Base-by-base conservation (phyloP, 805 yeast genomes). In the Starmera dryadoides region DNA sequence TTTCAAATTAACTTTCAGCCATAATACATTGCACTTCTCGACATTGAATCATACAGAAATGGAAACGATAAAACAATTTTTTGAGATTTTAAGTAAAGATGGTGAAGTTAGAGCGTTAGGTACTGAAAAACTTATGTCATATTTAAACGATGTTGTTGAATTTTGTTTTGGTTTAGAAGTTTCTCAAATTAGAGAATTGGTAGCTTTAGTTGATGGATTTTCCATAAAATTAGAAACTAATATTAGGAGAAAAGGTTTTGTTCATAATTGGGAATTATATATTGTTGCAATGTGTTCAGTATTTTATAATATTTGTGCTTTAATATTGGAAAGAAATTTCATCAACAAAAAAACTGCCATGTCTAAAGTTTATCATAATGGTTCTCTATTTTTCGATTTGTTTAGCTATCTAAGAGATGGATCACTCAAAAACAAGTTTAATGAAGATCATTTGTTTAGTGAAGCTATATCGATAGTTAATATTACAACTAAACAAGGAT, bases 211-310 rank as follows among this genome's bases (percentile, higher is more conserved):
- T 16, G 57, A 53, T 30, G 42, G 48, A 21, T 50, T 50, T 31
- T 42, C 35, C 16, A 36, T 43, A 36, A 45, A 41, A 15, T 35
- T 53, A 9, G 54, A 53, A 18, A 28, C 43, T 4, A 23, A 33
- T 12, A 45, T 50, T 15, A 46, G 45, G 28, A 36, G 45, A 19
- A 50, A 43, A 10, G 49, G 54, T 1, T 33, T 35, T 9, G 43
- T 52, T 22, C 43, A 44, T 16, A 52, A 49, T 32, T 20, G 41
- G 8, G 52, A 53, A 14, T 45, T 52, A 18, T 47, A 40, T 45
- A 39, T 18, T 33, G 50, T 19, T 40, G 52, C n/a, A 34, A 32
- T 42, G 17, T 48, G 46, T 30, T 42, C 43, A 35, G 40, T 48
- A 29, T 26, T 52, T 14, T 50, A 50, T 34, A 44, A 37, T 15